A percentile compares a stretch with the other conserved stretches of the same genome.
Conservation (phyloP, 192 early-diverging fungal genomes). For the Thoreauomyces humboldtii region DNA sequence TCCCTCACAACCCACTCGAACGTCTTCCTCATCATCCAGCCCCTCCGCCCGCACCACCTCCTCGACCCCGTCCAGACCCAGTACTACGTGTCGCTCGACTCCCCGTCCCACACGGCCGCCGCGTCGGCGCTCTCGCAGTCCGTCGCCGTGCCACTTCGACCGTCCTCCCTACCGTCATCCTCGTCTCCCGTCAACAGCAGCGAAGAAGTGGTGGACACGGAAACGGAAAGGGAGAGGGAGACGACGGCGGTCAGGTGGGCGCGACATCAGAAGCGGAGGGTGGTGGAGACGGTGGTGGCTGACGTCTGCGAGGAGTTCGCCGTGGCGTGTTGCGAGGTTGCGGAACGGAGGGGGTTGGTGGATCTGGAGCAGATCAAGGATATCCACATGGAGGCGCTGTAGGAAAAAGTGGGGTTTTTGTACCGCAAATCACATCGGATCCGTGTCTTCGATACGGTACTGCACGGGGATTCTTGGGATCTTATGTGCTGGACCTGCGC, state of each 20-base stretch:
- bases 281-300: constrained; percentile 41
- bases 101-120: background rate
- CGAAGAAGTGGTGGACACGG: too few species aligned
- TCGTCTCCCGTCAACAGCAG: background rate
- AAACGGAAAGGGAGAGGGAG: constrained; percentile 5
- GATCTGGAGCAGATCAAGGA: too few species aligned
- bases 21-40: constrained; percentile 45
- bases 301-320: constrained; percentile 49
- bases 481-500: too few species aligned
- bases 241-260: constrained; percentile 32
- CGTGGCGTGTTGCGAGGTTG: constrained; percentile 14
- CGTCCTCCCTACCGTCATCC: too few species aligned
- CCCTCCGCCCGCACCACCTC: constrained; percentile 22
- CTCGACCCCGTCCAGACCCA: constrained; percentile 17
- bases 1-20: background rate
- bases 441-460: too few species aligned
- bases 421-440: too few species aligned
- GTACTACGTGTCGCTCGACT: constrained; percentile 25
- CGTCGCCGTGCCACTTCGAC: too few species aligned
- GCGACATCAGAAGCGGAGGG: constrained; percentile 31
- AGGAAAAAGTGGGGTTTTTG: too few species aligned
- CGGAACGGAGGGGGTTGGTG: background rate
- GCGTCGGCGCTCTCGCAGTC: constrained; percentile 25
- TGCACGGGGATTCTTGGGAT: too few species aligned
- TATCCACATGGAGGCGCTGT: too few species aligned